These are phyloP conservation scores for Candida sp. DNA, from an alignment of 1,139 yeast genomes.

Conservation along the genomic window DNA sequence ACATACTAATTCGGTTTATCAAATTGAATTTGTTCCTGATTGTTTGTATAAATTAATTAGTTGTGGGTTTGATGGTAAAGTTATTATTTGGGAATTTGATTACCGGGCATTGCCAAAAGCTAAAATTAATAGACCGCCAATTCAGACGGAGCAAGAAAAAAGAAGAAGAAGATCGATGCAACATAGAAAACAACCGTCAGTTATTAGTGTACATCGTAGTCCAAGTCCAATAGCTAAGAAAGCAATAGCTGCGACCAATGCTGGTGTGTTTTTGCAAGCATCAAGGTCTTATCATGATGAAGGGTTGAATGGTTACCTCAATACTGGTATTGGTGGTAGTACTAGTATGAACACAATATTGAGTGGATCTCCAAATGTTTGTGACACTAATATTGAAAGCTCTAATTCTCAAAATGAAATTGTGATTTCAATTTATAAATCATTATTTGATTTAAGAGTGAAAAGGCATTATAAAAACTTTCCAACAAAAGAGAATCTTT, in stretches of 20 bases:
- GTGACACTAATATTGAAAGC: constrained; percentile 4
- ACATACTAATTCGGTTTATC: constrained; percentile 61
- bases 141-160: constrained; percentile 3
- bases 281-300: constrained; percentile 2
- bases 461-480: constrained; percentile 21
- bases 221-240: constrained; percentile 11
- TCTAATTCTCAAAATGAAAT: constrained; percentile 16
- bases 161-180: constrained; percentile 5
- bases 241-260: constrained; percentile 3
- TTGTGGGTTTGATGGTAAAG: constrained; percentile 69
- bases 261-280: constrained; percentile 3
- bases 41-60: constrained; percentile 54
- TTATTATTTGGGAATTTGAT: constrained; percentile 72
- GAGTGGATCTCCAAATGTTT: constrained; percentile 6
- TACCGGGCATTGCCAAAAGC: constrained; percentile 56
- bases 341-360: constrained; percentile 3
- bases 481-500: constrained; percentile 14
- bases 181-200: constrained; percentile 9
- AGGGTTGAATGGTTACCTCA: not conserved
- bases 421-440: constrained; percentile 30
- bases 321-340: not conserved
- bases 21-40: constrained; percentile 32
- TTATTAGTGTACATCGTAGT: constrained; percentile 6
- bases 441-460: constrained; percentile 32
- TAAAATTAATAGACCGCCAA: constrained; percentile 16